These are phyloP conservation scores for Panicum miliaceum DNA, from an alignment of 176 grass and related monocot species.

Conservation along the genomic window DNA sequence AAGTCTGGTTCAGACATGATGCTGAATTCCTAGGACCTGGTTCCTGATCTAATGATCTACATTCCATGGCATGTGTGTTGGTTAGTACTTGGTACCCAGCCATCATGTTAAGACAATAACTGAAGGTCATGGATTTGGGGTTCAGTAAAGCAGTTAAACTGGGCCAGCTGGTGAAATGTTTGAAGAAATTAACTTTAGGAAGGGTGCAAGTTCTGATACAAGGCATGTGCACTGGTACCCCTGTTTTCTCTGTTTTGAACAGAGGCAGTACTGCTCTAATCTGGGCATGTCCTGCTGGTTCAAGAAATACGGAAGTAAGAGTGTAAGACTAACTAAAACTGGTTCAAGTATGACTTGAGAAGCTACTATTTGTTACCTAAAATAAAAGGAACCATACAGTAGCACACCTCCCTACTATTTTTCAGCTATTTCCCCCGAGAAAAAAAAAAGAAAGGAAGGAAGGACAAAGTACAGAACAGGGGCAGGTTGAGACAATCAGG, in stretches of 20 bases:
- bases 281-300: background rate
- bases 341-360: background rate
- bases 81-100: background rate
- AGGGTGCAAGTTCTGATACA: background rate
- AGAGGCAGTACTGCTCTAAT: slow-evolving; percentile 15
- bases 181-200: background rate
- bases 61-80: slow-evolving; percentile 32
- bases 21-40: slow-evolving; percentile 1
- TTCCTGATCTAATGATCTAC: background rate
- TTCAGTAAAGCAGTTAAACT: background rate
- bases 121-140: slow-evolving; percentile 1
- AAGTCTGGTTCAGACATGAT: background rate
- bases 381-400: background rate
- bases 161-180: background rate
- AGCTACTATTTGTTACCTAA: background rate
- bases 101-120: background rate
- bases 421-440: background rate
- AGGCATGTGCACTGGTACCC: background rate
- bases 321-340: background rate
- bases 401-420: no score
- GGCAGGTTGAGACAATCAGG: slow-evolving; percentile 36
- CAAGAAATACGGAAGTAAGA: background rate
- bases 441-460: background rate
- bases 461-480: background rate
- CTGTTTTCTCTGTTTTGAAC: slow-evolving; percentile 1